These are phyloP conservation scores for Gonapodya sp. DNA, from an alignment of 192 early-diverging fungal species.

Conservation along the genomic window DNA sequence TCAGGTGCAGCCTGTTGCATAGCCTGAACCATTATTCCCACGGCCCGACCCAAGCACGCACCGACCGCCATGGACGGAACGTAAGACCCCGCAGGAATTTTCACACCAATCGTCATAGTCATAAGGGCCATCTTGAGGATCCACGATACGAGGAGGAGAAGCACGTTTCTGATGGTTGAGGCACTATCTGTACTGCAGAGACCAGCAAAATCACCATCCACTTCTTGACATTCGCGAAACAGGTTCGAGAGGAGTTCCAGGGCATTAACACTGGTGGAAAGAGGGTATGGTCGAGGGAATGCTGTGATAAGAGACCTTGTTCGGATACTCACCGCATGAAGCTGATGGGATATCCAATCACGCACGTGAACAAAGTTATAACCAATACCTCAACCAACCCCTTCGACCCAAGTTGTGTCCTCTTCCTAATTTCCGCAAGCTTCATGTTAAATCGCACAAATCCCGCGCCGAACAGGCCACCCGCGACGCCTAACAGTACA, in stretches of 20 bases:
- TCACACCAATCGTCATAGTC: slow-evolving; percentile 59
- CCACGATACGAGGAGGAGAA: slow-evolving; percentile 36
- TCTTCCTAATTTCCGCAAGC: slow-evolving; percentile 65
- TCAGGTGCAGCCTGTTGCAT: slow-evolving; percentile 49
- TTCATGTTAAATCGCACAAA: slow-evolving; percentile 62
- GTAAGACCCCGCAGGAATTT: slow-evolving; percentile 74
- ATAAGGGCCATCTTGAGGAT: slow-evolving; percentile 56
- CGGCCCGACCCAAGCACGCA: slow-evolving; percentile 77
- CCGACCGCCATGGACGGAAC: slow-evolving; percentile 94
- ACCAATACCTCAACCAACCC: slow-evolving; percentile 66
- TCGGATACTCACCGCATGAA: slow-evolving; percentile 53
- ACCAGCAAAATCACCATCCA: slow-evolving; percentile 26
- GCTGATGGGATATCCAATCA: slow-evolving; percentile 66
- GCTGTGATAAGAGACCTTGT: not conserved
- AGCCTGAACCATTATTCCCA: slow-evolving; percentile 74
- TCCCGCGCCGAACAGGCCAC: slow-evolving; percentile 71
- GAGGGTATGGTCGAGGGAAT: slow-evolving; percentile 9
- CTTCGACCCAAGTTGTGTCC: slow-evolving; percentile 51
- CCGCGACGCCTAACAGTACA: slow-evolving; percentile 69
- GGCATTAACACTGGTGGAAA: slow-evolving; percentile 59
- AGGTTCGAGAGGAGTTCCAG: slow-evolving; percentile 79
- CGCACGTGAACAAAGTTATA: slow-evolving; percentile 61
- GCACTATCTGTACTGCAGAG: slow-evolving; percentile 32
- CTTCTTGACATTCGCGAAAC: slow-evolving; percentile 72
- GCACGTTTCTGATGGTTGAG: slow-evolving; percentile 28